Percentiles rank a stretch among this genome's conserved stretches.
Evolutionary conservation across 768 basidiomycete species (phyloP).

Genomic region (Boletus sp.): DNA sequence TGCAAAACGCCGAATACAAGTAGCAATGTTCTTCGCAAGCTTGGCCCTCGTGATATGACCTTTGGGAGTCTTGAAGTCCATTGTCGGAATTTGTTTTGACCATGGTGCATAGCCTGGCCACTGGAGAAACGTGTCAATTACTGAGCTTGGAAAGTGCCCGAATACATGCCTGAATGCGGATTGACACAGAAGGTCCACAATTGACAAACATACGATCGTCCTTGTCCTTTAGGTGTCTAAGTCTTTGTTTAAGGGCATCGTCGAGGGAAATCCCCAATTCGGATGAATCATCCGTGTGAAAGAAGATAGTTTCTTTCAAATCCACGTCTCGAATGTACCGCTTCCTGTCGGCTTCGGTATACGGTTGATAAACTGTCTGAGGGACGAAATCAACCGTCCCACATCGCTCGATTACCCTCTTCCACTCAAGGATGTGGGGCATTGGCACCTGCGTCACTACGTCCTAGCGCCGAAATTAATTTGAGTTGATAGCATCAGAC

Average conservation of each 20-base stretch:
- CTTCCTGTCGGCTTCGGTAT: conserved; percentile 71
- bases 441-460: conserved; percentile 16
- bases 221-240: conserved; percentile 50
- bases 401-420: conserved; percentile 14
- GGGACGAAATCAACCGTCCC: conserved; percentile 54
- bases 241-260: conserved; percentile 61
- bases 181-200: conserved; percentile 77
- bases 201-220: conserved; percentile 68
- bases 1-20: conserved; percentile 69
- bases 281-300: conserved; percentile 48
- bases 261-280: conserved; percentile 60
- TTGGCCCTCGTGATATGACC: conserved; percentile 74
- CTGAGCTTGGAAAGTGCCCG: not conserved
- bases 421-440: conserved; percentile 30
- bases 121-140: conserved; percentile 33
- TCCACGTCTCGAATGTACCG: conserved; percentile 72
- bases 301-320: conserved; percentile 63
- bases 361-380: conserved; percentile 70
- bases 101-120: conserved; percentile 80
- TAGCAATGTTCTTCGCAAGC: conserved; percentile 76
- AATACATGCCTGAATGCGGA: conserved; percentile 62
- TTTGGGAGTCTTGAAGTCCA: conserved; percentile 76
- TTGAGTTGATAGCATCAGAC: not conserved
- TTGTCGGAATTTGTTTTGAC: conserved; percentile 80
- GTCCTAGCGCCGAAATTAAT: conserved; percentile 19